Percentiles rank a stretch among this genome's conserved stretches.
Conservation (phyloP, 176 grass and related monocot genomes). For the Juncus effusus region DNA sequence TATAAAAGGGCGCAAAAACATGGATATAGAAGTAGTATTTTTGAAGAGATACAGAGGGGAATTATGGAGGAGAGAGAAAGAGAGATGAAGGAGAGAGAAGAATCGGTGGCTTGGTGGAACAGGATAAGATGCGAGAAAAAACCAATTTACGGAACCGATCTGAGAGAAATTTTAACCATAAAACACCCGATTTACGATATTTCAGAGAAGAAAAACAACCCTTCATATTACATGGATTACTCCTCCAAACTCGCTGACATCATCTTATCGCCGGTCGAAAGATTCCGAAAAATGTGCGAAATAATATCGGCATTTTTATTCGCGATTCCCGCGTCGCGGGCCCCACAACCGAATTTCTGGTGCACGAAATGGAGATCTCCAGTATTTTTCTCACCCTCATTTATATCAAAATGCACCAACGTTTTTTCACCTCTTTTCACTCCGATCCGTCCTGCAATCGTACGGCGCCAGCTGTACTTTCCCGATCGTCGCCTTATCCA, state of each 20-base stretch:
- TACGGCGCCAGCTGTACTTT: conserved; percentile 94
- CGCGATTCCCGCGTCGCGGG: conserved; percentile 88
- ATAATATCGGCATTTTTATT: conserved; percentile 91
- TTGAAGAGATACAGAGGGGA: conserved; percentile 81
- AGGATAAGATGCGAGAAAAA: conserved; percentile 69
- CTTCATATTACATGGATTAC: conserved; percentile 74
- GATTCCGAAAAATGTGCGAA: conserved; percentile 77
- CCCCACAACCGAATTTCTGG: conserved; percentile 69
- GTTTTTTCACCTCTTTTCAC: conserved; percentile 55
- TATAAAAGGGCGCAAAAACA: background rate
- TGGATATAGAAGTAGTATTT: conserved; percentile 54
- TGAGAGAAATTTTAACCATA: conserved; percentile 63
- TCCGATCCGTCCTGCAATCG: conserved; percentile 76
- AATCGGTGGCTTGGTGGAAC: conserved; percentile 95
- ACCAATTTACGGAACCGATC: conserved; percentile 77
- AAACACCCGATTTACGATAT: conserved; percentile 68
- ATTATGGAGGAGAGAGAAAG: conserved; percentile 78
- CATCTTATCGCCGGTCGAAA: conserved; percentile 65
- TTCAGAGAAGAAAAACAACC: conserved; percentile 68
- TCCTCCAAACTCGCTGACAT: conserved; percentile 70
- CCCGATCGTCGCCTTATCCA: conserved; percentile 96
- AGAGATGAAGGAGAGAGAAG: conserved; percentile 67
- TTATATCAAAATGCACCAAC: conserved; percentile 53
- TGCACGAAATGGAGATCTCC: conserved; percentile 70
- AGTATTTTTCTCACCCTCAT: conserved; percentile 58